Percentiles rank a stretch among this genome's conserved stretches.
phyloP scores from a whole-genome alignment of 75 land plant species.

The Picea glauca region DNA sequence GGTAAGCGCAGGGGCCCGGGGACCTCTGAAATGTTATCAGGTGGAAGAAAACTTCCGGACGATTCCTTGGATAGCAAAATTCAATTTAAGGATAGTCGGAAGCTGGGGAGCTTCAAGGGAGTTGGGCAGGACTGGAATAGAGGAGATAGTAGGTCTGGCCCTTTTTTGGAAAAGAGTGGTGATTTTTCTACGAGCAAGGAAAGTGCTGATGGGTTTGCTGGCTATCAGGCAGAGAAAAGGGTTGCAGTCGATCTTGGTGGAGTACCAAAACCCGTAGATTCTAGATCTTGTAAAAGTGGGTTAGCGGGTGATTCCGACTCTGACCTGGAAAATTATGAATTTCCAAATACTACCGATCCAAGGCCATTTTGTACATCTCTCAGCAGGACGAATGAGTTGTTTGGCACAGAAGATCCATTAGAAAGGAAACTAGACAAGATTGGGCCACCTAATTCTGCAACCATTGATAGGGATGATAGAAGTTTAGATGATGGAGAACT shows the following conservation, averaged over 20 bases:
- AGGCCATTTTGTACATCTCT: constrained; percentile 24
- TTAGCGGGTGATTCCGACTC: constrained; percentile 15
- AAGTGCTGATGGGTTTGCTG: constrained; percentile 18
- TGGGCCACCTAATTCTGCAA: not conserved
- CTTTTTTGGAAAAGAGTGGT: constrained; percentile 15
- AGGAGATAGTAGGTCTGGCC: constrained; percentile 33
- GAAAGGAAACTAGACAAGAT: not conserved
- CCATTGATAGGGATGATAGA: constrained; percentile 16
- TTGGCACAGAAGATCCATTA: not conserved
- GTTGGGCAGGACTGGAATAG: constrained; percentile 25
- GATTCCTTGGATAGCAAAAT: constrained; percentile 12
- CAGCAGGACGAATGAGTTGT: constrained; percentile 11
- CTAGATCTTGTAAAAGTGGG: constrained; percentile 21
- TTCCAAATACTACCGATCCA: constrained; percentile 18
- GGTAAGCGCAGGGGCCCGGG: not conserved
- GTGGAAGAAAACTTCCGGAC: constrained; percentile 28
- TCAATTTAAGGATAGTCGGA: constrained; percentile 23
- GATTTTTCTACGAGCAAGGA: constrained; percentile 16
- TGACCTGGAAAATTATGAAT: constrained; percentile 17
- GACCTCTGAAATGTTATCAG: not conserved
- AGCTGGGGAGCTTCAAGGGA: constrained; percentile 12
- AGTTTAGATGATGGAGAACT: constrained; percentile 20
- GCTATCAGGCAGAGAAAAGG: constrained; percentile 12
- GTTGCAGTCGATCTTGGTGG: constrained; percentile 11
- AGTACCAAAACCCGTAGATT: constrained; percentile 11